A percentile compares a stretch with the other conserved stretches of the same genome.
Evolutionary conservation across 441 rosid genomes (phyloP).

Genomic region (Populus hybrid): DNA sequence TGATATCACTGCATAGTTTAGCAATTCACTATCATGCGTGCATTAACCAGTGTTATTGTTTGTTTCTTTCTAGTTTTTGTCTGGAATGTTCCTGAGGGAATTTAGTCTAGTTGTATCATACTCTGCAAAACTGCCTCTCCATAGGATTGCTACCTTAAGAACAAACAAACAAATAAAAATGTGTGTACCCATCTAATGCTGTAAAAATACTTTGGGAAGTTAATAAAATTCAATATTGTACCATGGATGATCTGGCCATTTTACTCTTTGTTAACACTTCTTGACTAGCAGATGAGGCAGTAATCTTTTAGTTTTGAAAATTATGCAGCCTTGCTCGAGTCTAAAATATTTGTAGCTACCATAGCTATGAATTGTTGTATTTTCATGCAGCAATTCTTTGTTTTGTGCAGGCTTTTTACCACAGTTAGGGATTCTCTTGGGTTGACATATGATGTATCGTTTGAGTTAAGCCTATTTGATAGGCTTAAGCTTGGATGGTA

Average conservation of each 20-base stretch:
- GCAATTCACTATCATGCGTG: too few species aligned
- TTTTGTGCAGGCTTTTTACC: conserved; percentile 83
- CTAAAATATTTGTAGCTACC: background rate
- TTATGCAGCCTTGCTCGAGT: too few species aligned
- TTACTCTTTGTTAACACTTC: background rate
- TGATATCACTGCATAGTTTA: background rate
- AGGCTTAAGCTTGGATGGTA: conserved; percentile 98
- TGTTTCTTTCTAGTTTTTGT: too few species aligned
- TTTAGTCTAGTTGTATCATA: too few species aligned
- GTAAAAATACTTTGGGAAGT: background rate
- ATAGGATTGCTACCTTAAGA: too few species aligned
- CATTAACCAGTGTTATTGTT: too few species aligned
- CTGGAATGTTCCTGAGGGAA: too few species aligned
- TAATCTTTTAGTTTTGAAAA: too few species aligned
- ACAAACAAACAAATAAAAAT: too few species aligned
- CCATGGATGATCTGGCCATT: background rate
- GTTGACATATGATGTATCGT: conserved; percentile 96
- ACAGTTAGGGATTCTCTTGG: conserved; percentile 98
- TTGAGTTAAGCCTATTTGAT: conserved; percentile 94
- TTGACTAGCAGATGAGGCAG: too few species aligned
- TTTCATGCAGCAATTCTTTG: conserved; percentile 1
- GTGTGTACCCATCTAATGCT: background rate
- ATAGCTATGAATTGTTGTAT: background rate
- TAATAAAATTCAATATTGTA: background rate
- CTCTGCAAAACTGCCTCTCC: too few species aligned